These are phyloP conservation scores for Venturia asperata DNA, from an alignment of 2,329 filamentous ascomycete species.

Conservation along the genomic window DNA sequence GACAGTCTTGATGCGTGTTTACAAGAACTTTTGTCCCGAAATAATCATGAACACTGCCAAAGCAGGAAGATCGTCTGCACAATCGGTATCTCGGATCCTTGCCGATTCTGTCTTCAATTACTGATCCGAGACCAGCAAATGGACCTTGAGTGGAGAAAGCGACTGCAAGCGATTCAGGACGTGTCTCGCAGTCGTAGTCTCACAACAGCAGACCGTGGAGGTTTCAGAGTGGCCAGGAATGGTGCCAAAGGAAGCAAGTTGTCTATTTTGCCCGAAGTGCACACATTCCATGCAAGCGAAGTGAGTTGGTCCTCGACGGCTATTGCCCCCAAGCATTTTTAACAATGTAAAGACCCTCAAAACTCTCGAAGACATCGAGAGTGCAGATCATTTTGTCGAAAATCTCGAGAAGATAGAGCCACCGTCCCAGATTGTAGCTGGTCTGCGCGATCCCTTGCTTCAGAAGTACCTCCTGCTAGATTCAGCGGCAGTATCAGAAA, in stretches of 20 bases:
- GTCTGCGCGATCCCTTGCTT: slow-evolving; percentile 66
- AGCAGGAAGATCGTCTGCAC: slow-evolving; percentile 32
- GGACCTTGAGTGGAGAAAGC: slow-evolving; percentile 66
- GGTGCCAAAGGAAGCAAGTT: slow-evolving; percentile 44
- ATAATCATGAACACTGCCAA: slow-evolving; percentile 69
- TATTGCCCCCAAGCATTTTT: background rate
- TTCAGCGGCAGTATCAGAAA: slow-evolving; percentile 26
- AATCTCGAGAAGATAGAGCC: slow-evolving; percentile 72
- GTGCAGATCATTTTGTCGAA: slow-evolving; percentile 59
- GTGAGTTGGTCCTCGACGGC: slow-evolving; percentile 24
- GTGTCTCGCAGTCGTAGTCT: slow-evolving; percentile 22
- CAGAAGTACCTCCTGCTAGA: slow-evolving; percentile 65
- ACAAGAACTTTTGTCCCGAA: slow-evolving; percentile 85
- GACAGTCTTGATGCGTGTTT: slow-evolving; percentile 69
- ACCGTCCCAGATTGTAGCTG: slow-evolving; percentile 73
- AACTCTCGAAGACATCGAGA: slow-evolving; percentile 68
- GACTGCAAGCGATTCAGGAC: slow-evolving; percentile 61
- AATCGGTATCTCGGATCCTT: slow-evolving; percentile 29
- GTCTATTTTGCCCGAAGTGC: slow-evolving; percentile 55
- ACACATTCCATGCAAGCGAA: slow-evolving; percentile 67
- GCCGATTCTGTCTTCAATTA: slow-evolving; percentile 4
- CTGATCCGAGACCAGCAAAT: slow-evolving; percentile 47
- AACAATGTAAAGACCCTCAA: slow-evolving; percentile 32
- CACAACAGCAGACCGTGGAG: slow-evolving; percentile 38
- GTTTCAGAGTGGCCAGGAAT: slow-evolving; percentile 57